These are phyloP conservation scores for Naganishia vaughanmartiniae DNA, from an alignment of 768 basidiomycete species.

Conservation along the genomic window DNA sequence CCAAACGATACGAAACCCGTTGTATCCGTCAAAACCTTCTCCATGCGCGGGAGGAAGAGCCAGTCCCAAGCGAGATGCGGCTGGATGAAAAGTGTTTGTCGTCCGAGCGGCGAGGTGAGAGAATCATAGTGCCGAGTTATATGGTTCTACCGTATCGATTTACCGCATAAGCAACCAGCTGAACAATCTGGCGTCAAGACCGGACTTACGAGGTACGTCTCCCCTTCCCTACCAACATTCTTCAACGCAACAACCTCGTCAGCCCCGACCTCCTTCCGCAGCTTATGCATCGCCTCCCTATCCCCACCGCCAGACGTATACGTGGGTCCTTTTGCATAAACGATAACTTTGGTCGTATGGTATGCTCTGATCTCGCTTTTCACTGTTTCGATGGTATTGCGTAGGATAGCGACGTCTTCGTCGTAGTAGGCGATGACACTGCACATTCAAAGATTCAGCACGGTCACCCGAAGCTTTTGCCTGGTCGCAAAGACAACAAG, in stretches of 20 bases:
- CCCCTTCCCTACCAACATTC: slow-evolving; percentile 50
- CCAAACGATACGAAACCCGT: slow-evolving; percentile 50
- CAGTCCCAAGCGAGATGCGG: slow-evolving; percentile 51
- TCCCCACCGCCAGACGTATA: not conserved
- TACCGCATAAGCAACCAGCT: no score
- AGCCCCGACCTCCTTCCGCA: slow-evolving; percentile 31
- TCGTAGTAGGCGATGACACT: slow-evolving; percentile 47
- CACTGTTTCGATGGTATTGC: slow-evolving; percentile 34
- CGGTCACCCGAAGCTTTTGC: no score
- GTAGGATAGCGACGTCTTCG: slow-evolving; percentile 35
- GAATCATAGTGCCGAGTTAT: slow-evolving; percentile 45
- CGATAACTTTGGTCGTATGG: slow-evolving; percentile 35
- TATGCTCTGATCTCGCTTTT: slow-evolving; percentile 20
- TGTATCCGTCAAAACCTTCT: slow-evolving; percentile 29
- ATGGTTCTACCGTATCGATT: slow-evolving; percentile 35
- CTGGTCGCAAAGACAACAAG: not conserved
- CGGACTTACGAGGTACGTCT: slow-evolving; percentile 50
- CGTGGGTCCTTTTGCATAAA: slow-evolving; percentile 44
- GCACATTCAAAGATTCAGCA: not conserved
- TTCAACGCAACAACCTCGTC: slow-evolving; percentile 45
- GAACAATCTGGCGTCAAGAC: no score
- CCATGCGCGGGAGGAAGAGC: slow-evolving; percentile 41
- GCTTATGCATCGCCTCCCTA: slow-evolving; percentile 24
- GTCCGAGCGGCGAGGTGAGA: slow-evolving; percentile 35
- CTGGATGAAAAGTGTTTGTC: slow-evolving; percentile 49